Percentiles rank a stretch among this genome's conserved stretches.
phyloP scores from a whole-genome alignment of 352 stramenopile genomes.

The Phytophthora crassamura region DNA sequence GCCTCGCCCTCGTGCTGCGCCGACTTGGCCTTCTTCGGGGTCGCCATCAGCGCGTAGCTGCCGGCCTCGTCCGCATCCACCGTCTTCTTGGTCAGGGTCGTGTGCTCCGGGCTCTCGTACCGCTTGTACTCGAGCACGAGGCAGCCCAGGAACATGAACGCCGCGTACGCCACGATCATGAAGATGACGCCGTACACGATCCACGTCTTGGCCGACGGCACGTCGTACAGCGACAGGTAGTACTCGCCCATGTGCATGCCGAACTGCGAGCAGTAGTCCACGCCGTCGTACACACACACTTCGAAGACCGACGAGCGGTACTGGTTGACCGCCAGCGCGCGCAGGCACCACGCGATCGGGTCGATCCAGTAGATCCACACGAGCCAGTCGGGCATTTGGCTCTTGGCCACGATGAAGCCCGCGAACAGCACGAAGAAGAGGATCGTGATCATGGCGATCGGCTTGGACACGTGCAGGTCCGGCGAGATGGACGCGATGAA shows the following conservation, averaged over 20 bases:
- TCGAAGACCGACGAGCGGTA: constrained; percentile 36
- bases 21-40: constrained; percentile 28
- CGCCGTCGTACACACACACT: constrained; percentile 43
- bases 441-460: constrained; percentile 46
- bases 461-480: constrained; percentile 43
- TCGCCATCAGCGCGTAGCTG: constrained; percentile 26
- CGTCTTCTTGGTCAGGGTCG: constrained; percentile 27
- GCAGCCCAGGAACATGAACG: constrained; percentile 56
- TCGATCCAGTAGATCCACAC: constrained; percentile 69
- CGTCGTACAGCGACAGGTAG: constrained; percentile 43
- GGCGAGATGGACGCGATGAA: constrained; percentile 44
- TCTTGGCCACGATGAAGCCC: constrained; percentile 58
- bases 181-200: constrained; percentile 43
- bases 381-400: constrained; percentile 47
- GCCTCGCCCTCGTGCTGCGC: constrained; percentile 11
- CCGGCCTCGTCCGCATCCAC: constrained; percentile 18
- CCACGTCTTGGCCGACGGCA: constrained; percentile 36
- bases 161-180: constrained; percentile 45
- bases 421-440: constrained; percentile 54
- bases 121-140: constrained; percentile 27
- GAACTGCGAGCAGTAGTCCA: constrained; percentile 49
- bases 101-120: constrained; percentile 34
- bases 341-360: constrained; percentile 53
- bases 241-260: constrained; percentile 49
- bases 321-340: constrained; percentile 42